Percentiles rank a stretch among this genome's conserved stretches.
These are phyloP conservation scores for Nemania bipapillata DNA, from an alignment of 2,329 filamentous ascomycete genomes.

Conservation along the genomic window DNA sequence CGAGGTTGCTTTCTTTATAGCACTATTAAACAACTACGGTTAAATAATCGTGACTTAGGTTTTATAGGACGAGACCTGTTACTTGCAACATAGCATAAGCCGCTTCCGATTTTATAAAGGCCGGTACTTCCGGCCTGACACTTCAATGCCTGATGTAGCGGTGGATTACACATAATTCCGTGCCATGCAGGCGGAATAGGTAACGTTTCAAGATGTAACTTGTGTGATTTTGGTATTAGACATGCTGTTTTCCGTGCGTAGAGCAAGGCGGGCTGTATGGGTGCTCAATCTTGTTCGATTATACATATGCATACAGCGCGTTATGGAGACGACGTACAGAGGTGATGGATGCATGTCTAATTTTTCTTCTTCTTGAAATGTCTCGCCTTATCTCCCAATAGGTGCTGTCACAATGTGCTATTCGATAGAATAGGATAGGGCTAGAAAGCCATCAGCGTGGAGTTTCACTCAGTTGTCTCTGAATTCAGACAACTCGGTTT, in stretches of 20 bases:
- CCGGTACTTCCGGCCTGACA: neutral
- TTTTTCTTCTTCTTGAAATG: too few relatives aligned
- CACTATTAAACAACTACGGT: neutral
- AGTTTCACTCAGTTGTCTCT: neutral
- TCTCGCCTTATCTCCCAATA: constrained; percentile 1
- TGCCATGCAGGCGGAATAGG: neutral
- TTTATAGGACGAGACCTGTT: neutral
- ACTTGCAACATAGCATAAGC: too few relatives aligned
- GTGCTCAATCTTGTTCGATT: too few relatives aligned
- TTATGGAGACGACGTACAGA: too few relatives aligned
- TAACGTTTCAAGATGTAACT: neutral
- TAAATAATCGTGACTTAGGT: neutral
- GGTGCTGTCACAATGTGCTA: neutral
- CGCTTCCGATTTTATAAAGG: neutral
- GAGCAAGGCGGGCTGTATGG: too few relatives aligned
- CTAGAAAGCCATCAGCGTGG: constrained; percentile 13
- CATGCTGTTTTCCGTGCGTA: too few relatives aligned
- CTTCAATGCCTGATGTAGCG: neutral
- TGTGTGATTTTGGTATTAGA: neutral
- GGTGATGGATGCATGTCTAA: neutral
- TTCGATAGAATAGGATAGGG: neutral
- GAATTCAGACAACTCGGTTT: neutral
- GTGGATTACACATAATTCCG: neutral
- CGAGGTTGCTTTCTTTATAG: neutral
- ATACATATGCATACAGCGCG: too few relatives aligned